Evolutionary conservation across 2,329 filamentous ascomycete genomes (phyloP).

Genomic region (Chaetomium sp.): DNA sequence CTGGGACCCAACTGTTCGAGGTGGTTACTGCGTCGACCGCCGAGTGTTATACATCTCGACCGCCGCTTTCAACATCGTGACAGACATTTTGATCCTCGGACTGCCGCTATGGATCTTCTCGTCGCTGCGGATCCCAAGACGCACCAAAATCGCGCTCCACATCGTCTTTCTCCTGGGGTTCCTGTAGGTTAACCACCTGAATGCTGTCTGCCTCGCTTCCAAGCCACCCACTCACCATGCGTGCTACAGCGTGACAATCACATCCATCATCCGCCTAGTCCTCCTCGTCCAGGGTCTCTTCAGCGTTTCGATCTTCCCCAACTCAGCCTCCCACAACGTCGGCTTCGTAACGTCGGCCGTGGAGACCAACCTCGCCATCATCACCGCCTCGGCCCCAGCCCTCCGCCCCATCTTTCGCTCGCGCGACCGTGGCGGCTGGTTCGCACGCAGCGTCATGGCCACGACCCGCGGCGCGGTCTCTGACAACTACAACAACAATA

Average conservation of each 20-base stretch:
- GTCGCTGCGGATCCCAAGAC: conserved; percentile 38
- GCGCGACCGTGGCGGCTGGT: conserved; percentile 38
- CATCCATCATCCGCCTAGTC: conserved; percentile 41
- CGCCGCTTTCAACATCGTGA: conserved; percentile 47
- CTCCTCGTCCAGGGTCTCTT: conserved; percentile 41
- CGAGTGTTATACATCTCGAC: conserved; percentile 39
- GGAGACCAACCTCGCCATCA: conserved; percentile 47
- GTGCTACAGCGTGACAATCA: conserved; percentile 40
- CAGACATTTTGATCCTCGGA: conserved; percentile 48
- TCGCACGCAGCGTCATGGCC: conserved; percentile 36
- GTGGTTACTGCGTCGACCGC: conserved; percentile 43
- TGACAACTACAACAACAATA: not conserved
- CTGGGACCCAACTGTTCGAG: conserved; percentile 48
- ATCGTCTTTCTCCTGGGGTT: conserved; percentile 41
- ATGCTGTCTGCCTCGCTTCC: too few relatives aligned
- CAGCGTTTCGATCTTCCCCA: conserved; percentile 32
- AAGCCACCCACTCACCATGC: not conserved
- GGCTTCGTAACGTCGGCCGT: conserved; percentile 43
- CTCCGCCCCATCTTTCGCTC: conserved; percentile 44
- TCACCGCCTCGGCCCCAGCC: conserved; percentile 47
- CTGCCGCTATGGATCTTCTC: conserved; percentile 45
- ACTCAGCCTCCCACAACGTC: conserved; percentile 38
- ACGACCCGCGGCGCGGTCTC: conserved; percentile 19
- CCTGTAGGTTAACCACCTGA: conserved; percentile 34
- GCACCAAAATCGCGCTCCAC: conserved; percentile 39